These are phyloP conservation scores for Haplographium delicatum DNA, from an alignment of 495 filamentous ascomycete genomes.

Conservation along the genomic window DNA sequence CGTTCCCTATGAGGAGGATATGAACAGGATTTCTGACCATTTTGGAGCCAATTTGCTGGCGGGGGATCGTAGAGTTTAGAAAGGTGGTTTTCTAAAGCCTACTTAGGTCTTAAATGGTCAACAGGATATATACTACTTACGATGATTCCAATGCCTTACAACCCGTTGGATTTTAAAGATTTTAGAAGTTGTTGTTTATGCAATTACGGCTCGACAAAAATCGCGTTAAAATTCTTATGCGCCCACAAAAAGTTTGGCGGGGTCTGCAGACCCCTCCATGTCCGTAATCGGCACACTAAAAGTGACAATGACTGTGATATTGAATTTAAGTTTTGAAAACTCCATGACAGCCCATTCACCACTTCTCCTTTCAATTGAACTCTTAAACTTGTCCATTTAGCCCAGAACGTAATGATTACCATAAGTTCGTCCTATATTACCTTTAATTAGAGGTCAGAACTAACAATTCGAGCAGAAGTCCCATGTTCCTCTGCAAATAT, in stretches of 20 bases:
- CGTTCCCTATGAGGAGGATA: constrained; percentile 86
- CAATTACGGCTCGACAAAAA: not conserved
- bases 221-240: not conserved
- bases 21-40: constrained; percentile 34
- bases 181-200: not conserved
- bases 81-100: not conserved
- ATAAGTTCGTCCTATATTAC: constrained; percentile 17
- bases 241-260: not conserved
- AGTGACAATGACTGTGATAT: not conserved
- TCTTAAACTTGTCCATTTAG: not conserved
- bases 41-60: not conserved
- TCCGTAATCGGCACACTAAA: constrained; percentile 4
- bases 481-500: constrained; percentile 96
- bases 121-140: no score
- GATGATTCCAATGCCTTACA: no score
- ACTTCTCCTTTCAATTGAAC: not conserved
- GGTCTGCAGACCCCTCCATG: not conserved
- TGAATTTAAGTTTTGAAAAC: constrained; percentile 1
- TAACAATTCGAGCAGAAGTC: constrained; percentile 14
- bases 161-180: no score
- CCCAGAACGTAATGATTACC: constrained; percentile 18
- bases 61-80: not conserved
- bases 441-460: not conserved
- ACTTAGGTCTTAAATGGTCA: not conserved
- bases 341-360: not conserved